phyloP scores from a whole-genome alignment of 495 filamentous ascomycete species.

The Neurospora discreta region DNA sequence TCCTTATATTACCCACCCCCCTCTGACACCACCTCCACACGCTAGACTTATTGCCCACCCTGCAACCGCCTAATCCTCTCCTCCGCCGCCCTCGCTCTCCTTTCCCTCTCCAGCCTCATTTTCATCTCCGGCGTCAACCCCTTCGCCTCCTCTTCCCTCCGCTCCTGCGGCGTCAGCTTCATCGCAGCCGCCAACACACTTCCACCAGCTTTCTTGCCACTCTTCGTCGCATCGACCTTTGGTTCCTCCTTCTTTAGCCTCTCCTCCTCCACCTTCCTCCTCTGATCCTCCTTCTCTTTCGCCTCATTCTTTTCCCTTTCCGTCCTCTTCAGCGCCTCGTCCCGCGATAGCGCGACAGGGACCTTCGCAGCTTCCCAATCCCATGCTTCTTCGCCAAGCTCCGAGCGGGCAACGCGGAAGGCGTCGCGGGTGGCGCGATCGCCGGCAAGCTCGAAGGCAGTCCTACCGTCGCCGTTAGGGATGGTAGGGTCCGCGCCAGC shows the following conservation, averaged over 20 bases:
- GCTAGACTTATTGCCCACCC: conserved; percentile 12
- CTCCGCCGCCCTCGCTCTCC: conserved; percentile 75
- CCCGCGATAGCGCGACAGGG: conserved; percentile 53
- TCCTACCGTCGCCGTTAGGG: conserved; percentile 56
- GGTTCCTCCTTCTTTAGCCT: conserved; percentile 43
- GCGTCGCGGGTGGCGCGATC: conserved; percentile 81
- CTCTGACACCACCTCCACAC: not conserved
- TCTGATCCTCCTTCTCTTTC: conserved; percentile 51
- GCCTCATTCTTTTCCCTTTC: conserved; percentile 49
- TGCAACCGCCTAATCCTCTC: conserved; percentile 66
- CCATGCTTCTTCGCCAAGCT: conserved; percentile 67
- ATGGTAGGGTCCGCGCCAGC: conserved; percentile 62
- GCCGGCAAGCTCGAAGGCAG: conserved; percentile 77
- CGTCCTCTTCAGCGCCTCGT: conserved; percentile 56
- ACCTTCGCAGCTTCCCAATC: conserved; percentile 70
- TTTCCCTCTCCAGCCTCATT: conserved; percentile 67
- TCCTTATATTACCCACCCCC: not conserved
- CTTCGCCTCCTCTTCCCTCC: conserved; percentile 67
- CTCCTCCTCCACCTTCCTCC: conserved; percentile 55
- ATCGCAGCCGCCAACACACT: conserved; percentile 38
- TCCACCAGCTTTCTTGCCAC: conserved; percentile 20
- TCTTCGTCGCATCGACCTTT: conserved; percentile 16
- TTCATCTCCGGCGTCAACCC: conserved; percentile 79
- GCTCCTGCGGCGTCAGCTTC: conserved; percentile 60
- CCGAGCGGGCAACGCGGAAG: conserved; percentile 75